A percentile compares a stretch with the other conserved stretches of the same genome.
Conservation (phyloP, 192 early-diverging fungal genomes). For the Rhizophagus clarus region DNA sequence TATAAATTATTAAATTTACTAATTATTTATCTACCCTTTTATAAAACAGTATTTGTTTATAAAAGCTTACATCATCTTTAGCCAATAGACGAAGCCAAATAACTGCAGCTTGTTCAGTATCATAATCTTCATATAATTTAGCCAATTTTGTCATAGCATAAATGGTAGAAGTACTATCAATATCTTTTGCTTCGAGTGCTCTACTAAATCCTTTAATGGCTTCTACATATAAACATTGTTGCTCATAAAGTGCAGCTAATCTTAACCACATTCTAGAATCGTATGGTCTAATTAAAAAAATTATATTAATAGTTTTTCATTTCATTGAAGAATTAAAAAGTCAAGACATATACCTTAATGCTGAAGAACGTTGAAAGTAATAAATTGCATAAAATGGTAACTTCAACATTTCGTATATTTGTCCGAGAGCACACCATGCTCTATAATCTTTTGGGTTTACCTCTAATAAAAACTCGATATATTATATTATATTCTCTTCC, state of each 20-base stretch:
- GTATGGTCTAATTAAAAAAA: constrained; percentile 53
- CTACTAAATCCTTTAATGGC: constrained; percentile 79
- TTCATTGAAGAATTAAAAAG: background rate
- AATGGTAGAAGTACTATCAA: constrained; percentile 38
- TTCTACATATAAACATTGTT: constrained; percentile 46
- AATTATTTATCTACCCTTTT: background rate
- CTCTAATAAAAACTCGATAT: constrained; percentile 47
- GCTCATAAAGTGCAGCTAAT: constrained; percentile 75
- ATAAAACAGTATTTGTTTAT: background rate
- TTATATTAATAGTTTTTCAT: background rate
- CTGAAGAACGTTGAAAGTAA: constrained; percentile 78
- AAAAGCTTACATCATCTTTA: background rate
- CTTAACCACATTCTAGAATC: constrained; percentile 89
- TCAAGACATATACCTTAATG: constrained; percentile 46
- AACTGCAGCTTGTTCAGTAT: background rate
- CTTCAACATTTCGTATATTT: constrained; percentile 84
- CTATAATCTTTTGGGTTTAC: constrained; percentile 79
- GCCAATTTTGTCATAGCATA: constrained; percentile 60
- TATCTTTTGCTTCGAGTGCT: constrained; percentile 68
- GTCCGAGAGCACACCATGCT: constrained; percentile 92
- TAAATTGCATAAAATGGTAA: constrained; percentile 80
- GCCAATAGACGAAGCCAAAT: background rate
- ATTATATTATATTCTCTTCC: too few relatives aligned
- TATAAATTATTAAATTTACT: background rate
- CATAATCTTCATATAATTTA: background rate